A percentile compares a stretch with the other conserved stretches of the same genome.
These are phyloP conservation scores for Colletotrichum orchidophilum DNA, from an alignment of 2,329 filamentous ascomycete genomes.

Conservation along the genomic window DNA sequence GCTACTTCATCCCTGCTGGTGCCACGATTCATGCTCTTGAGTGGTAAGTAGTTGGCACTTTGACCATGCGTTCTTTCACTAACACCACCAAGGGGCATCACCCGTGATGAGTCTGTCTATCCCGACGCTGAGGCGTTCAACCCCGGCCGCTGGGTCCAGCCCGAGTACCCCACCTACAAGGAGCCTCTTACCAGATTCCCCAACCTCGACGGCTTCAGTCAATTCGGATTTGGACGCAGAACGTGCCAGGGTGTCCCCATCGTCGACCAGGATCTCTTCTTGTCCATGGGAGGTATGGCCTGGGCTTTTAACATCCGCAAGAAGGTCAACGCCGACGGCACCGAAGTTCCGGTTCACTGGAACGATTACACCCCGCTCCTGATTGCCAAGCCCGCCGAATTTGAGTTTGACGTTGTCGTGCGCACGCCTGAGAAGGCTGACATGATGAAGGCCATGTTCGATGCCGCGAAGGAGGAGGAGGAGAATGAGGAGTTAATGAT, in stretches of 20 bases:
- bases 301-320: slow-evolving; percentile 49
- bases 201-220: slow-evolving; percentile 51
- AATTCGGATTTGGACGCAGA: slow-evolving; percentile 65
- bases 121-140: slow-evolving; percentile 50
- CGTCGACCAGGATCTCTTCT: slow-evolving; percentile 52
- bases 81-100: slow-evolving; percentile 52
- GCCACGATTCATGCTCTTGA: slow-evolving; percentile 58
- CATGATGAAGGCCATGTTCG: slow-evolving; percentile 47
- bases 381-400: slow-evolving; percentile 53
- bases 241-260: slow-evolving; percentile 55
- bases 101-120: slow-evolving; percentile 51
- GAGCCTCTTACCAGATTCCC: slow-evolving; percentile 50
- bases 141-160: slow-evolving; percentile 50
- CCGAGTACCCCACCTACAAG: slow-evolving; percentile 49
- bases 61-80: neutral
- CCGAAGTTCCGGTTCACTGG: slow-evolving; percentile 51
- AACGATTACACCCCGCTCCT: slow-evolving; percentile 53
- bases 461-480: slow-evolving; percentile 44
- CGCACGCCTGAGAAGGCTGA: slow-evolving; percentile 39
- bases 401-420: slow-evolving; percentile 48
- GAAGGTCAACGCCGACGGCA: slow-evolving; percentile 37
- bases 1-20: slow-evolving; percentile 61
- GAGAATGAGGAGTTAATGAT: slow-evolving; percentile 40
- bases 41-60: slow-evolving; percentile 18
- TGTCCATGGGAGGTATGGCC: slow-evolving; percentile 50